Percentiles rank a stretch among this genome's conserved stretches.
phyloP scores from a whole-genome alignment of 257 asterid species.

The Solanum bukasovii region DNA sequence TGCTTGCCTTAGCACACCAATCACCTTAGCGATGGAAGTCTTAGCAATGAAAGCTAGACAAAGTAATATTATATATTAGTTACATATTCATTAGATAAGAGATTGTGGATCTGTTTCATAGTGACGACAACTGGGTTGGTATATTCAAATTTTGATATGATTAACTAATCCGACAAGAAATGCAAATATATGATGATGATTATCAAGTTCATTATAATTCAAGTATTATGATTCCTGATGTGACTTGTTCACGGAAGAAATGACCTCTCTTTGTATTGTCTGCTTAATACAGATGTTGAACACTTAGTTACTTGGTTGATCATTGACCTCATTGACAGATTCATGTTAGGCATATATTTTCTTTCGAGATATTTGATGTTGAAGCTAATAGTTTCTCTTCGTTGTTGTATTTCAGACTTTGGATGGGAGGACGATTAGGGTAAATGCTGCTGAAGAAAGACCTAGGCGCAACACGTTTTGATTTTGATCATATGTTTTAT shows the following conservation, averaged over 20 bases:
- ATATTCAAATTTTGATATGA: not conserved
- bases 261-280: not conserved
- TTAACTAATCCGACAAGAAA: not conserved
- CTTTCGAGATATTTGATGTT: not conserved
- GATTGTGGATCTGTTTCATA: not conserved
- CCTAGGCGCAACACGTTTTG: conserved; percentile 38
- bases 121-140: not conserved
- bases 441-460: conserved; percentile 62
- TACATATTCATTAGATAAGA: not conserved
- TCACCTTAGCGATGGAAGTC: not conserved
- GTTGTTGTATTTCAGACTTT: conserved; percentile 35
- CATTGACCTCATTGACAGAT: not conserved
- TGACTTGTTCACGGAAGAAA: not conserved
- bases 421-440: conserved; percentile 68
- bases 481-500: not conserved
- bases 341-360: not conserved
- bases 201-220: not conserved
- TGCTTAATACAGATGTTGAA: not conserved
- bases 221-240: not conserved
- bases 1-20: not conserved
- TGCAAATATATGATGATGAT: not conserved
- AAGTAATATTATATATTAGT: not conserved
- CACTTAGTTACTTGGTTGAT: not conserved
- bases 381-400: not conserved
- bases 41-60: not conserved